Evolutionary conservation across 2,329 filamentous ascomycete species (phyloP).

Genomic region (Venturia pyrina): DNA sequence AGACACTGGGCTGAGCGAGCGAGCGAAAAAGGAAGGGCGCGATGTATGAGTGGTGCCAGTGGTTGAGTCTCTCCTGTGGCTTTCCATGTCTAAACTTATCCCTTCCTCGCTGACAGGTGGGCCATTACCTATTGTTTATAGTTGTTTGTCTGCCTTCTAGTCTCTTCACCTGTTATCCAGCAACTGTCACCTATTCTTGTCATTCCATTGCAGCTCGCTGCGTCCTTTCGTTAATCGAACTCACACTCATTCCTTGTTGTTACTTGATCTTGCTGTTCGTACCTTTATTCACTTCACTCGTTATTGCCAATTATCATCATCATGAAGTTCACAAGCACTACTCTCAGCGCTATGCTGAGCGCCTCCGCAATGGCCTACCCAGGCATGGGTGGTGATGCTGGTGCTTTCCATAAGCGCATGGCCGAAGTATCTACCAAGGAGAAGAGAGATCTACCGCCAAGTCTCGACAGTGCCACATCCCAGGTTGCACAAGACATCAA

Average conservation of each 20-base stretch:
- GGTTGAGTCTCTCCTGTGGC: conserved; percentile 5
- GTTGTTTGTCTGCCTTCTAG: background rate
- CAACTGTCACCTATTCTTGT: background rate
- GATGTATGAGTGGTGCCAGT: conserved; percentile 1
- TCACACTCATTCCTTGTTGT: background rate
- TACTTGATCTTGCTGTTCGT: background rate
- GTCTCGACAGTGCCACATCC: background rate
- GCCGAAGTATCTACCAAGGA: background rate
- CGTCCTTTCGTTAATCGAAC: conserved; percentile 8
- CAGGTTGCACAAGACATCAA: background rate
- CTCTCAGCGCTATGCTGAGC: background rate
- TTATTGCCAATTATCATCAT: background rate
- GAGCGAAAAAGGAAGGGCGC: conserved; percentile 5
- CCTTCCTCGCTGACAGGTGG: background rate
- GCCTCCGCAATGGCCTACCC: background rate
- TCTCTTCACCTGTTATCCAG: background rate
- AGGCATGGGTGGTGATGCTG: background rate
- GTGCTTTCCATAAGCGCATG: conserved; percentile 3
- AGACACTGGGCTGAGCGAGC: conserved; percentile 1
- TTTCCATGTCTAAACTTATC: background rate
- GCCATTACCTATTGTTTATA: background rate
- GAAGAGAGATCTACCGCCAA: background rate
- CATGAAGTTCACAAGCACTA: conserved; percentile 3
- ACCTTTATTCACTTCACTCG: background rate
- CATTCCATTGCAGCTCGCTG: conserved; percentile 7